These are phyloP conservation scores for Globisporangium nagaii DNA, from an alignment of 352 stramenopile genomes.

Conservation along the genomic window DNA sequence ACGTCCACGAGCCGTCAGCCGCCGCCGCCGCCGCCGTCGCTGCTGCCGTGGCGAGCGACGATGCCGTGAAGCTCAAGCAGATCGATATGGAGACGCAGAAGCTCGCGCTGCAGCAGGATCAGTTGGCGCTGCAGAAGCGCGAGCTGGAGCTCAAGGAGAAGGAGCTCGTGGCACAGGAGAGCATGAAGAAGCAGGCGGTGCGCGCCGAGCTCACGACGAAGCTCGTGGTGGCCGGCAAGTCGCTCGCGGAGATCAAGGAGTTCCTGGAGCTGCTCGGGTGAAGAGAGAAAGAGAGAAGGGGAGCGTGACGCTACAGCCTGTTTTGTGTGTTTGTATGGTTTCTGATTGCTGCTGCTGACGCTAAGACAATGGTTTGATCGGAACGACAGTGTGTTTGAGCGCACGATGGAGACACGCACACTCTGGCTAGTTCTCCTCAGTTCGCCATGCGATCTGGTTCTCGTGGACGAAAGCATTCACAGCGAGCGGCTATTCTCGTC, in stretches of 20 bases:
- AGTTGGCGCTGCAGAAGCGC: conserved; percentile 22
- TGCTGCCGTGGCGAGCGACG: neutral
- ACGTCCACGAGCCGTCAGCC: neutral
- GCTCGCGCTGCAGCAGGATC: conserved; percentile 25
- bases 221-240: neutral
- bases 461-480: no score
- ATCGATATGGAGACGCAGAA: conserved; percentile 33
- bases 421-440: no score
- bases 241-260: neutral
- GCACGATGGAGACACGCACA: no score
- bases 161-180: conserved; percentile 27
- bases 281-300: neutral
- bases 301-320: neutral
- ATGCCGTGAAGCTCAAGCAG: conserved; percentile 1
- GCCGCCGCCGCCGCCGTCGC: neutral
- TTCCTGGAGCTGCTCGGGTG: neutral
- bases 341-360: no score
- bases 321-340: no score
- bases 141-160: conserved; percentile 39
- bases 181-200: conserved; percentile 12
- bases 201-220: conserved; percentile 1
- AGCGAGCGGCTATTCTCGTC: no score
- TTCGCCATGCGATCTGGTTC: no score
- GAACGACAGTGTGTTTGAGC: no score
- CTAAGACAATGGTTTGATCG: no score